Evolutionary conservation across 805 yeast genomes (phyloP), one percentile per base, ranked within the genome.

Genomic region (Hanseniaspora hatyaiensis): DNA sequence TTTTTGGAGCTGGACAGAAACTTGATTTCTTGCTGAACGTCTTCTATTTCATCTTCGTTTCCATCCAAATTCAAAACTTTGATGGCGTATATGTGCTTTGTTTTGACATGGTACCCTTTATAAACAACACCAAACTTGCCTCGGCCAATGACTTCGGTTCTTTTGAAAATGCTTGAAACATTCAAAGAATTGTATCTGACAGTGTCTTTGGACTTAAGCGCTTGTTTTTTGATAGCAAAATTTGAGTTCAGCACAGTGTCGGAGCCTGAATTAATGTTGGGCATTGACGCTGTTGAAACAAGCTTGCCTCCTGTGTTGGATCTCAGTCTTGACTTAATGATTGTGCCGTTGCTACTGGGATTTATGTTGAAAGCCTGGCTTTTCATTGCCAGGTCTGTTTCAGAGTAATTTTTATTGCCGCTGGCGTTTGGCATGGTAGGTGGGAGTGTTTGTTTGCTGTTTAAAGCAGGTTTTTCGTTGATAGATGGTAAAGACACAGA

Each of bases 111-210:
- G 46, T 73, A 67, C 18, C 95, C 98, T 61, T 87, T 88, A 64
- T 89, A 92, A 4, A 92, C 99, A 22, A 88, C 80, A 39, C 99
- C 99, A 64, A 92, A 92, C 67, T 87, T 92, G 19, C 99, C 99
- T 50, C 94, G 74, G 8, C 98, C 99, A 12, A 94, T 82, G 29
- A 87, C 80, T 64, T 92, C 96, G 12, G 89, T 80, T 40, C 95
- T 73, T 57, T 81, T 79, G 65, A 80, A 87, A 47, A 74, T 55
- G 43, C 62, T 59, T 13, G 61, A 57, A 3, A 67, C 64, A 48
- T 61, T 62, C 29, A 51, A 50, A 16, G 45, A 22, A 6, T 20
- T 22, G 16, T 23, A 23, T 26, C 18, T 24, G 16, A 8, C 3
- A n/a, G 31, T 26, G 13, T 19, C 36, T 34, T 24, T 30, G 19